Base-by-base conservation (phyloP, 2,329 filamentous ascomycete species). In the Grosmannia huntii region DNA sequence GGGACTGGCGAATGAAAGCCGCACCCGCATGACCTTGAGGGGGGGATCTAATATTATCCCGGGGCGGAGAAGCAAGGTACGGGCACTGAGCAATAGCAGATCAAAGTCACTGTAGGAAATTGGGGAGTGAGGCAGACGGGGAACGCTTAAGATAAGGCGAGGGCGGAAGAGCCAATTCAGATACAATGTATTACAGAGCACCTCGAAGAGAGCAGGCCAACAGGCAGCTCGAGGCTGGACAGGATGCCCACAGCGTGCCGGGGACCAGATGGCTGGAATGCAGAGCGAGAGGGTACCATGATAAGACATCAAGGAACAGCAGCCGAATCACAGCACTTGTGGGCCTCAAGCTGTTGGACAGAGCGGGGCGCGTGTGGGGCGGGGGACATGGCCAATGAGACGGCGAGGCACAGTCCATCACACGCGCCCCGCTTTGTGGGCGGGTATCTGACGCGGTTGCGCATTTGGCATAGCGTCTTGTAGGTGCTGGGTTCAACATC, bases 361-460 rank as follows among this genome's bases (percentile, higher is more conserved):
- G 31, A 48, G 59, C 51, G 56, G 61, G 57, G 49, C 54, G 21
- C 16, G 36, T 36, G n/a, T 27, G 51, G 5, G 10, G 11, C 51
- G 25, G 2, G 6, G 5, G 5, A 21, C 2, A n/a, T 6, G 5
- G 41, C 61, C 61, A 62, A 62, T 62, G n/a, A 28, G 16, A 28
- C 28, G 7, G 16, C 46, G 12, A 9, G 33, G 10, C 48, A 19
- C 25, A 41, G 28, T 54, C 58, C 61, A 60, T 55, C 28, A 48
- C 55, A 38, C n/a, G 25, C 16, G 60, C 58, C 61, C 60, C 61
- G 61, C 60, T 61, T 56, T 48, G 21, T 28, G 27, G 21, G 49
- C 57, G 44, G 49, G 11, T 55, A 41, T 38, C 14, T 36, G 21
- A n/a, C 12, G 19, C 19, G 33, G 31, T 23, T 38, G 50, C 44